These are phyloP conservation scores for Salix exigua DNA, from an alignment of 345 rosid genomes.

Conservation along the genomic window DNA sequence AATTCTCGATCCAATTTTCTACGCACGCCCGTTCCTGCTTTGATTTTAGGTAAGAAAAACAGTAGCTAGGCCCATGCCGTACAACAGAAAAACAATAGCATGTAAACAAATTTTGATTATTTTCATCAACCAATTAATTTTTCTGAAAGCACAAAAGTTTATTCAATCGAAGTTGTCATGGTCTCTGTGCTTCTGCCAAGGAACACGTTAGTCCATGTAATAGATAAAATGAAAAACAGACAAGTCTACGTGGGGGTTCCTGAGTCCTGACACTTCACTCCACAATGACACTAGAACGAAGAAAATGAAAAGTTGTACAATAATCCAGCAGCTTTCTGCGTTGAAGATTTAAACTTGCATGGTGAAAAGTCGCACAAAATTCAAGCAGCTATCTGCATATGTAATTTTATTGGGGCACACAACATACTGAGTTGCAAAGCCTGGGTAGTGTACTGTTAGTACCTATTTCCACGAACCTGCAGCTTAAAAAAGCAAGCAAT, in stretches of 20 bases:
- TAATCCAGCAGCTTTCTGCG: not conserved
- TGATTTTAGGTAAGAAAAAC: no score
- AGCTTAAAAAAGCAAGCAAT: not conserved
- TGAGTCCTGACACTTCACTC: not conserved
- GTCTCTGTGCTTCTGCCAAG: not conserved
- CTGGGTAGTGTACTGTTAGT: not conserved
- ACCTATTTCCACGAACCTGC: conserved; percentile 27
- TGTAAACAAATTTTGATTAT: no score
- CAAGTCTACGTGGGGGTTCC: not conserved
- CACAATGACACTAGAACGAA: not conserved
- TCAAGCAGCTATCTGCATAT: not conserved
- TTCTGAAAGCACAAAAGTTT: no score
- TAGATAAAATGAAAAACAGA: not conserved
- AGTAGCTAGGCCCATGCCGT: no score
- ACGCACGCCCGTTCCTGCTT: no score
- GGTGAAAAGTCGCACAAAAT: no score
- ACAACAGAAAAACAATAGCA: no score
- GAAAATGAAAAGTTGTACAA: not conserved
- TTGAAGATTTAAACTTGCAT: not conserved
- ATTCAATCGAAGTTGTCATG: not conserved
- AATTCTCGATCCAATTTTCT: no score
- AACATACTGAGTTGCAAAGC: not conserved
- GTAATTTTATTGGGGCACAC: not conserved
- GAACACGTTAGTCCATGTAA: not conserved
- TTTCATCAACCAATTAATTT: no score